Evolutionary conservation across 2,329 filamentous ascomycete genomes (phyloP).

Genomic region (Fusarium devonianum): DNA sequence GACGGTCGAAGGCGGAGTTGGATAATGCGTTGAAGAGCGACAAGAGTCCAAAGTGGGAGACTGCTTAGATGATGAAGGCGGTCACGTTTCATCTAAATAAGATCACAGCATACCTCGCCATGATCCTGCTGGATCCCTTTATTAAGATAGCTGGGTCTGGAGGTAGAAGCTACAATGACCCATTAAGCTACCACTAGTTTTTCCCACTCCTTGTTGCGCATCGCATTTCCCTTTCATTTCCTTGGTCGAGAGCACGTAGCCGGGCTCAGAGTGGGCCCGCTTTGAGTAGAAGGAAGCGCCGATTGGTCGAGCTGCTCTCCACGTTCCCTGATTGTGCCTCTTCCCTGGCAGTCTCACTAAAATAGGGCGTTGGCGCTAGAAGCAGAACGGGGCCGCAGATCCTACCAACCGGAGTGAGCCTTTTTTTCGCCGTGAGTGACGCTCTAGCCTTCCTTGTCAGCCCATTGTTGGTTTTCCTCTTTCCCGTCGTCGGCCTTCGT

Average conservation of each 20-base stretch:
- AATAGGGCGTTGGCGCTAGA: constrained; percentile 13
- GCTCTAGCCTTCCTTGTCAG: no score
- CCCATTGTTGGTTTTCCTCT: neutral
- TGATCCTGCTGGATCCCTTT: neutral
- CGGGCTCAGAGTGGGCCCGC: constrained; percentile 2
- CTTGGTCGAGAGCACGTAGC: constrained; percentile 19
- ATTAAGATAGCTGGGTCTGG: constrained; percentile 4
- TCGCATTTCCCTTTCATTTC: constrained; percentile 3
- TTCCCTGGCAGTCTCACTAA: constrained; percentile 2
- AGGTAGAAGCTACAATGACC: no score
- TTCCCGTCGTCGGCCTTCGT: no score
- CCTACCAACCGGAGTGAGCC: constrained; percentile 2
- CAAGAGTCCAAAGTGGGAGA: neutral
- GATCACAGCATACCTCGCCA: neutral
- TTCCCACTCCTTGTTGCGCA: constrained; percentile 1
- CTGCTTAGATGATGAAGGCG: neutral
- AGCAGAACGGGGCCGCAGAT: neutral
- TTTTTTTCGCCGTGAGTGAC: neutral
- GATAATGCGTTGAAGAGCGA: neutral
- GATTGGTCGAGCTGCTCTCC: constrained; percentile 17
- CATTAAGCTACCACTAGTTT: neutral
- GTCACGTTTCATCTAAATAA: constrained; percentile 3
- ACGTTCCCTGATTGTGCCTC: constrained; percentile 6
- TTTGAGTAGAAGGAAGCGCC: constrained; percentile 3
- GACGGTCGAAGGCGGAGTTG: neutral